Percentiles rank a stretch among this genome's conserved stretches.
phyloP scores from a whole-genome alignment of 1,284 basidiomycete genomes.

The Cutaneotrichosporon arboriforme region DNA sequence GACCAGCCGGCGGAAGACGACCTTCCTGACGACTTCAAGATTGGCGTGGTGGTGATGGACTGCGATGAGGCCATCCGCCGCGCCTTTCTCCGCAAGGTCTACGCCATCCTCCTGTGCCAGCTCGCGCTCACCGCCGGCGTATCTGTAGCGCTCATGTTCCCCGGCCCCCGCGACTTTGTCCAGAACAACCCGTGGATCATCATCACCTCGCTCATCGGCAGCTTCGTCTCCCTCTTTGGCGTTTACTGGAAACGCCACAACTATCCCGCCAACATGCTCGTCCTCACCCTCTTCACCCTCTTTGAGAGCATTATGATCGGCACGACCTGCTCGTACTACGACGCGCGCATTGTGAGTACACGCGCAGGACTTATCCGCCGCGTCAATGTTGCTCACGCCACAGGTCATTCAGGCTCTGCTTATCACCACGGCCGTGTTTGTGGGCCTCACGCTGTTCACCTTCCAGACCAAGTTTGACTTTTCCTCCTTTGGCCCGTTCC shows the following conservation, averaged over 20 bases:
- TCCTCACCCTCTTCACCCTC: constrained; percentile 52
- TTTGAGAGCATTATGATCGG: constrained; percentile 52
- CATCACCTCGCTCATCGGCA: constrained; percentile 42
- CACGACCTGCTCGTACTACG: constrained; percentile 43
- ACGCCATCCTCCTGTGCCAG: constrained; percentile 45
- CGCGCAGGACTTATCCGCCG: background rate
- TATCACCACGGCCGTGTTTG: constrained; percentile 54
- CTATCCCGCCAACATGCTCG: constrained; percentile 50
- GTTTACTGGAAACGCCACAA: constrained; percentile 48
- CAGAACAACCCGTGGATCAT: constrained; percentile 43
- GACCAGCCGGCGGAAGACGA: constrained; percentile 40
- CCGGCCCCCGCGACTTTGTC: constrained; percentile 34
- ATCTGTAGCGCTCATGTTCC: constrained; percentile 28
- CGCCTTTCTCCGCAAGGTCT: constrained; percentile 47
- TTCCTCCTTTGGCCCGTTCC: constrained; percentile 42
- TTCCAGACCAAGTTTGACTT: constrained; percentile 50
- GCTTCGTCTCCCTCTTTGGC: constrained; percentile 39
- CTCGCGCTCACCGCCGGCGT: constrained; percentile 36
- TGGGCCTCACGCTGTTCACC: constrained; percentile 54
- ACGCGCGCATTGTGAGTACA: constrained; percentile 39
- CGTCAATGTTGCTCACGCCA: background rate
- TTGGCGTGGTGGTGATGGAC: constrained; percentile 45
- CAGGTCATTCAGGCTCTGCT: constrained; percentile 53
- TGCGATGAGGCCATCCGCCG: constrained; percentile 46
- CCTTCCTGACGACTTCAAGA: constrained; percentile 45